Evolutionary conservation across 108 stramenopile genomes (phyloP).

Genomic region (Nannochloropsis salina): DNA sequence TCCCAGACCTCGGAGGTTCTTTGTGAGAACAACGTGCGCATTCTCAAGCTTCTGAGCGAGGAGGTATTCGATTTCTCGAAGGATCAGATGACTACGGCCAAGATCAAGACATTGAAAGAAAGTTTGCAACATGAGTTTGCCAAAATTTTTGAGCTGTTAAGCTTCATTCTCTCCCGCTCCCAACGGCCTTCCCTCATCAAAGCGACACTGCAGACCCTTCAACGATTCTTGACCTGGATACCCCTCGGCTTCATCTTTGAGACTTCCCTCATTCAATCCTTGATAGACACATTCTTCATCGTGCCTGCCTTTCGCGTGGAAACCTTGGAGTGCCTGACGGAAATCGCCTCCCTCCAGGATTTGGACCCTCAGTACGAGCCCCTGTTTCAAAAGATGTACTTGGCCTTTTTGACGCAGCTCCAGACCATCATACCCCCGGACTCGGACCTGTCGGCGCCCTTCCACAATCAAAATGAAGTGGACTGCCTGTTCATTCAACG

Average conservation of each 20-base stretch:
- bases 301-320: constrained; percentile 79
- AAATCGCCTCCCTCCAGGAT: constrained; percentile 83
- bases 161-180: constrained; percentile 84
- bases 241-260: constrained; percentile 95
- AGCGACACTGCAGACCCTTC: constrained; percentile 86
- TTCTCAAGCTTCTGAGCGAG: constrained; percentile 91
- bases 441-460: constrained; percentile 70
- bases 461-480: constrained; percentile 78
- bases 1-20: constrained; percentile 75
- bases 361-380: constrained; percentile 81
- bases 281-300: constrained; percentile 70
- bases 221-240: constrained; percentile 96
- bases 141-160: constrained; percentile 90
- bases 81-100: constrained; percentile 27
- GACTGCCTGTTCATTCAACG: constrained; percentile 88
- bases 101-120: constrained; percentile 53
- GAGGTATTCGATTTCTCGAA: constrained; percentile 59
- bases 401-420: constrained; percentile 67
- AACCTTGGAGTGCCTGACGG: constrained; percentile 91
- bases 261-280: constrained; percentile 66
- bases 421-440: constrained; percentile 62
- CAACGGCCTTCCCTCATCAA: constrained; percentile 69
- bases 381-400: constrained; percentile 74
- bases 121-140: constrained; percentile 73
- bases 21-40: constrained; percentile 99